A percentile compares a stretch with the other conserved stretches of the same genome.
phyloP scores from a whole-genome alignment of 2,329 filamentous ascomycete species.

The Talaromyces pinophilus region DNA sequence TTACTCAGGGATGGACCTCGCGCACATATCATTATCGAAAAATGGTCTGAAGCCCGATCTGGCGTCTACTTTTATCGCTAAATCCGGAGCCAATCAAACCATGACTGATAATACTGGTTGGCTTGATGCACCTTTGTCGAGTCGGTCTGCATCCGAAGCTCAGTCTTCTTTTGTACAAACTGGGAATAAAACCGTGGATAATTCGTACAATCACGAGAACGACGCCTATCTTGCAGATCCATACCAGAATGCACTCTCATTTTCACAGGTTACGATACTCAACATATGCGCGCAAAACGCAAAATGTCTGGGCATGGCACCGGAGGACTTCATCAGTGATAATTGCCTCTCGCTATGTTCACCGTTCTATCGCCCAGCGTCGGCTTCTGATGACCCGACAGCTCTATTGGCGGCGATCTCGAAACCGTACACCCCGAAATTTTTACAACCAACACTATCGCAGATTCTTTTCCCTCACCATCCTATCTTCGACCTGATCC shows the following conservation, averaged over 20 bases:
- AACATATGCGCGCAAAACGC: constrained; percentile 18
- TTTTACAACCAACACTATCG: constrained; percentile 21
- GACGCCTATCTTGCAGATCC: constrained; percentile 3
- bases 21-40: background rate
- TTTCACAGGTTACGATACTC: constrained; percentile 13
- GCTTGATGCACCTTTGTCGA: background rate
- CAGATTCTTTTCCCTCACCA: constrained; percentile 24
- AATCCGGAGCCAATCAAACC: background rate
- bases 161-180: background rate
- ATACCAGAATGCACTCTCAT: constrained; percentile 2
- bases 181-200: background rate
- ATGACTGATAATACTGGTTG: background rate
- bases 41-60: background rate
- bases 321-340: background rate
- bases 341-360: constrained; percentile 18
- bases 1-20: no score
- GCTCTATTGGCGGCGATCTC: constrained; percentile 13
- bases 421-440: constrained; percentile 18
- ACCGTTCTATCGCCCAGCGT: constrained; percentile 15
- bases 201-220: background rate
- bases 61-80: background rate
- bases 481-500: constrained; percentile 21
- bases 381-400: constrained; percentile 15
- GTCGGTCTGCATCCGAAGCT: background rate
- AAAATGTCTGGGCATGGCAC: constrained; percentile 7